These are phyloP conservation scores for Colletotrichum tabaci DNA, from an alignment of 2,329 filamentous ascomycete genomes.

Conservation along the genomic window DNA sequence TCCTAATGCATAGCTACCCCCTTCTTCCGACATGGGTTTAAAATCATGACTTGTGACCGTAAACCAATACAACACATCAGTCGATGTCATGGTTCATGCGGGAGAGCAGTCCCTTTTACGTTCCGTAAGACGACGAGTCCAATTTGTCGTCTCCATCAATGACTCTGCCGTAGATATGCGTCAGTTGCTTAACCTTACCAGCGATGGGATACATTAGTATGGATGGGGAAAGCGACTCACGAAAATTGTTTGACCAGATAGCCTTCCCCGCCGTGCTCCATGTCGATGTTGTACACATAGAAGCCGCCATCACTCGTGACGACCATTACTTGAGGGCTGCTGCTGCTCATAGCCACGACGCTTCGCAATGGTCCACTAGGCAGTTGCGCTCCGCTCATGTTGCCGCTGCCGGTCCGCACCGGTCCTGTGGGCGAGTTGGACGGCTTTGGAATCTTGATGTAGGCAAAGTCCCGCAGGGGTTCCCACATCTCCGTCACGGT, in stretches of 20 bases:
- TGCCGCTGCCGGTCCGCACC: slow-evolving; percentile 14
- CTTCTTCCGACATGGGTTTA: not conserved
- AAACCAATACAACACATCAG: not conserved
- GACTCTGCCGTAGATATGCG: slow-evolving; percentile 55
- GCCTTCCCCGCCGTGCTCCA: slow-evolving; percentile 95
- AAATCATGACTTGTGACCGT: not conserved
- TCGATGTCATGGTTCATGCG: no score
- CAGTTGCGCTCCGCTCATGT: slow-evolving; percentile 41
- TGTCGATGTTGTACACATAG: slow-evolving; percentile 94
- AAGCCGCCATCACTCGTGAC: slow-evolving; percentile 97
- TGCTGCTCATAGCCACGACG: slow-evolving; percentile 98
- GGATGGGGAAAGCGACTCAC: slow-evolving; percentile 67
- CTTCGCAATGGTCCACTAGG: slow-evolving; percentile 76
- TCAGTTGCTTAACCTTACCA: slow-evolving; percentile 4
- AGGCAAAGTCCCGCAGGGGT: slow-evolving; percentile 93
- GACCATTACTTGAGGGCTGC: slow-evolving; percentile 96
- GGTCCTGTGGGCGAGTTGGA: slow-evolving; percentile 48
- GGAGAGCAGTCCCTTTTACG: slow-evolving; percentile 43
- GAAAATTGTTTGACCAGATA: slow-evolving; percentile 92
- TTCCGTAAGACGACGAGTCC: slow-evolving; percentile 63
- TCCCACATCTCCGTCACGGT: slow-evolving; percentile 99
- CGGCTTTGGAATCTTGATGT: slow-evolving; percentile 89
- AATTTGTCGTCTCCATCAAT: slow-evolving; percentile 70
- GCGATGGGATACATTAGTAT: not conserved
- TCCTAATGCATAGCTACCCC: slow-evolving; percentile 25